Conservation (phyloP, 2,329 filamentous ascomycete species). For the Akanthomyces lecanii region DNA sequence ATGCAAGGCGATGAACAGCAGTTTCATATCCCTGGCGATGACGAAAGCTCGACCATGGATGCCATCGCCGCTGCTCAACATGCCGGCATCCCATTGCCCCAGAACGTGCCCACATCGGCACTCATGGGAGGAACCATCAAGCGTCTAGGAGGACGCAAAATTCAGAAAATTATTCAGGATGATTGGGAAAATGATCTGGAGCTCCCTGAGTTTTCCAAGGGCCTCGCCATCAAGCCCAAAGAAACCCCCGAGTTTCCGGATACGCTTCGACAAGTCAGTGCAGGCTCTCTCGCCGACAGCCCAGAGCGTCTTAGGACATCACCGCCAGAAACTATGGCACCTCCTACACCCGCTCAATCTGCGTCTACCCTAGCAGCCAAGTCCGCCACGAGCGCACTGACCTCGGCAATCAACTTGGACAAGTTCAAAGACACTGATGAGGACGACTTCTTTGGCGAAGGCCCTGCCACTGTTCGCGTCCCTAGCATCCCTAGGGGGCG, state of each 20-base stretch:
- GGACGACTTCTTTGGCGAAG: constrained; percentile 61
- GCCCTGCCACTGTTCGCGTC: constrained; percentile 63
- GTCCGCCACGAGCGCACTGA: constrained; percentile 32
- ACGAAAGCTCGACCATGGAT: constrained; percentile 76
- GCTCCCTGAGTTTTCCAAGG: constrained; percentile 55
- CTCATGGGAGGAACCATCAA: constrained; percentile 91
- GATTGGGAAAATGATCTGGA: constrained; percentile 80
- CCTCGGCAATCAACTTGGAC: constrained; percentile 54
- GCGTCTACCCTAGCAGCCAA: constrained; percentile 24
- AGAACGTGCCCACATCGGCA: constrained; percentile 82
- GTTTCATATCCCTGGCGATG: constrained; percentile 76
- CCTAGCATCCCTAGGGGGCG: constrained; percentile 60
- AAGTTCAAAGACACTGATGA: constrained; percentile 61
- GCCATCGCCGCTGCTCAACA: constrained; percentile 83
- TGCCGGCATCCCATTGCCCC: constrained; percentile 86
- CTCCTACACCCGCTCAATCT: constrained; percentile 20
- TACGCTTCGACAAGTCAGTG: constrained; percentile 62
- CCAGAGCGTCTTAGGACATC: constrained; percentile 41
- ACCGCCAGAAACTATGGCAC: constrained; percentile 22
- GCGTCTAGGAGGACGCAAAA: constrained; percentile 71
- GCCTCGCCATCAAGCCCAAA: constrained; percentile 61
- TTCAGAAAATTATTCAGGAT: constrained; percentile 69
- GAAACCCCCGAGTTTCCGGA: constrained; percentile 63
- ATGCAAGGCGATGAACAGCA: constrained; percentile 79
- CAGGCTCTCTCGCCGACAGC: constrained; percentile 48